phyloP scores from a whole-genome alignment of 495 filamentous ascomycete species.

The Lentithecium fluviatile region DNA sequence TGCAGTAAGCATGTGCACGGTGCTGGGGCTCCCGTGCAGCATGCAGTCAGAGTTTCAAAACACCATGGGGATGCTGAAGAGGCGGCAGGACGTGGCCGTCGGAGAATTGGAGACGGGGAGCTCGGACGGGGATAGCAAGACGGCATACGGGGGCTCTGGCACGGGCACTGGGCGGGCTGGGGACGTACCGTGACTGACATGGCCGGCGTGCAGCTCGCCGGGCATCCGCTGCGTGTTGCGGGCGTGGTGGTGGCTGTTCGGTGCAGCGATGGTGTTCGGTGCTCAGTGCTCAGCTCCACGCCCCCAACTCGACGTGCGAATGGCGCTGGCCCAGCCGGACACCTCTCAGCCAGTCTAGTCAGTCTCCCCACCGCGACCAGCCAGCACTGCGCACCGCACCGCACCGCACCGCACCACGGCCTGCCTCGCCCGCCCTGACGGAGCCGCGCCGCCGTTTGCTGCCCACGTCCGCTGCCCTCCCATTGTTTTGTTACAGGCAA shows the following conservation, averaged over 20 bases:
- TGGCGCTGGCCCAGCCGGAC: neutral
- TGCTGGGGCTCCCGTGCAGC: neutral
- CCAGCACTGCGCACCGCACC: slow-evolving; percentile 1
- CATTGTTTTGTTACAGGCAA: neutral
- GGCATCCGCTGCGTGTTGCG: neutral
- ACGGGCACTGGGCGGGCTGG: neutral
- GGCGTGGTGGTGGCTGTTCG: slow-evolving; percentile 24
- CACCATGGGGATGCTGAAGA: neutral
- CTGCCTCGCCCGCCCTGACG: neutral
- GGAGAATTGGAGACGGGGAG: slow-evolving; percentile 15
- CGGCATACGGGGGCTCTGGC: neutral
- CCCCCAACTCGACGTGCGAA: neutral
- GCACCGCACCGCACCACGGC: slow-evolving; percentile 1
- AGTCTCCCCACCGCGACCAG: too few species aligned
- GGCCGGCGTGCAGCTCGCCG: slow-evolving; percentile 7
- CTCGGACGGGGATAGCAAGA: neutral
- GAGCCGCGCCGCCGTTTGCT: neutral
- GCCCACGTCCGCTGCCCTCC: neutral
- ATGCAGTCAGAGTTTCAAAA: slow-evolving; percentile 15
- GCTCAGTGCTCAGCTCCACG: neutral
- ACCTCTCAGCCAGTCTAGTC: too few species aligned
- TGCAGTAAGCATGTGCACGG: slow-evolving; percentile 4
- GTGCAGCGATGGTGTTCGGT: neutral
- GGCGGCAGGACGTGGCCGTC: neutral
- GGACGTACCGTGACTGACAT: slow-evolving; percentile 43